Conservation (phyloP, 495 filamentous ascomycete species). For the Neurospora terricola region DNA sequence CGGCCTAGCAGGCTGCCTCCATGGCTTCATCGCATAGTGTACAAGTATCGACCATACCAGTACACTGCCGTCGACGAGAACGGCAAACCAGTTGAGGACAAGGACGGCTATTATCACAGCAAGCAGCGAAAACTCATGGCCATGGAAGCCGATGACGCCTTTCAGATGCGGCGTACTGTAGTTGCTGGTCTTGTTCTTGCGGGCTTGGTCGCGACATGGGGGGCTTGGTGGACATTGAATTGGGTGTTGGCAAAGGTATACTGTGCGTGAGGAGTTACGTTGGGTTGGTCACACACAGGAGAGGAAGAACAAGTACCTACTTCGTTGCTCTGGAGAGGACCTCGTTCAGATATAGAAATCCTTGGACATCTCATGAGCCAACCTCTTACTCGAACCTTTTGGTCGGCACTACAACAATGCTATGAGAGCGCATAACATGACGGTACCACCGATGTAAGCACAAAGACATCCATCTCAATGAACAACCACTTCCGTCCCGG, state of each 20-base stretch:
- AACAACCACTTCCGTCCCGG: background rate
- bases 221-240: slow-evolving; percentile 14
- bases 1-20: slow-evolving; percentile 17
- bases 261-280: background rate
- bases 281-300: background rate
- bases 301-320: background rate
- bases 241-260: slow-evolving; percentile 9
- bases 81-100: background rate
- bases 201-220: slow-evolving; percentile 16
- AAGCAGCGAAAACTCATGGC: slow-evolving; percentile 41
- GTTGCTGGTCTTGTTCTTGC: slow-evolving; percentile 22
- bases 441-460: background rate
- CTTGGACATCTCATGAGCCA: background rate
- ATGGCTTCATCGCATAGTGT: slow-evolving; percentile 31
- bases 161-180: slow-evolving; percentile 34
- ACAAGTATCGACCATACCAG: slow-evolving; percentile 22
- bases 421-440: background rate
- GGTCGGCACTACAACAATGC: background rate
- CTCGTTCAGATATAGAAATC: background rate
- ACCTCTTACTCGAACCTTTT: background rate
- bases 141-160: slow-evolving; percentile 43
- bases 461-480: background rate
- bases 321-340: background rate
- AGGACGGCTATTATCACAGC: slow-evolving; percentile 37
- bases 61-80: slow-evolving; percentile 13